Evolutionary conservation across 305 asterid species (phyloP).

Genomic region (Solanum chacoense): DNA sequence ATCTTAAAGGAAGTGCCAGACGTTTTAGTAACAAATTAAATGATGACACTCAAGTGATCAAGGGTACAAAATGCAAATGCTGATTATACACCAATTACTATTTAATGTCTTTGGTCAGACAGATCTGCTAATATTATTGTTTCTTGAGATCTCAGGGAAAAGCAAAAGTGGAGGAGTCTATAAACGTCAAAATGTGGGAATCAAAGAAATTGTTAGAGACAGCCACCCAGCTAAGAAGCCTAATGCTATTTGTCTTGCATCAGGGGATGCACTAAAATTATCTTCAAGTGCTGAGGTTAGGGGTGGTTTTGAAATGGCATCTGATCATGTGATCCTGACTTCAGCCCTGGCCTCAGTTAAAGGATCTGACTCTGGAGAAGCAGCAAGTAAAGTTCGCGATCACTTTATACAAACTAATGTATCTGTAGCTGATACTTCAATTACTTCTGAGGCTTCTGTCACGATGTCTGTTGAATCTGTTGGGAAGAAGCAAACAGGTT

Average conservation of each 20-base stretch:
- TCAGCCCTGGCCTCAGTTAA: constrained; percentile 7
- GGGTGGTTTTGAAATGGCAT: constrained; percentile 10
- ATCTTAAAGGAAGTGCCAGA: constrained; percentile 13
- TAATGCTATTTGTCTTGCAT: constrained; percentile 4
- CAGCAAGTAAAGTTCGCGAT: constrained; percentile 8
- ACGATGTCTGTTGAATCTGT: constrained; percentile 11
- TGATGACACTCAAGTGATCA: constrained; percentile 26
- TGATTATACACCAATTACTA: neutral
- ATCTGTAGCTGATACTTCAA: constrained; percentile 6
- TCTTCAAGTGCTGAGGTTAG: constrained; percentile 11
- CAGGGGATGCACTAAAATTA: constrained; percentile 15
- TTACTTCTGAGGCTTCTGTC: constrained; percentile 13
- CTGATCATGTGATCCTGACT: constrained; percentile 7
- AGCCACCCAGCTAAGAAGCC: constrained; percentile 13
- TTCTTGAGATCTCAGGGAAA: constrained; percentile 11
- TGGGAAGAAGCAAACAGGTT: constrained; percentile 20
- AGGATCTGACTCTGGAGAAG: constrained; percentile 18
- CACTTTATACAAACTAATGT: neutral
- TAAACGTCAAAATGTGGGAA: constrained; percentile 38
- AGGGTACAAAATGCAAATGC: constrained; percentile 14
- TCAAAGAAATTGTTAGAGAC: constrained; percentile 32
- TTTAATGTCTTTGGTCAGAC: neutral
- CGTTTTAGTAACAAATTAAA: constrained; percentile 14
- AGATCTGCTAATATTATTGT: constrained; percentile 3
- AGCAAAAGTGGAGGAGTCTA: constrained; percentile 30